phyloP scores from a whole-genome alignment of 2,329 filamentous ascomycete species.

The Aspergillus tanneri region DNA sequence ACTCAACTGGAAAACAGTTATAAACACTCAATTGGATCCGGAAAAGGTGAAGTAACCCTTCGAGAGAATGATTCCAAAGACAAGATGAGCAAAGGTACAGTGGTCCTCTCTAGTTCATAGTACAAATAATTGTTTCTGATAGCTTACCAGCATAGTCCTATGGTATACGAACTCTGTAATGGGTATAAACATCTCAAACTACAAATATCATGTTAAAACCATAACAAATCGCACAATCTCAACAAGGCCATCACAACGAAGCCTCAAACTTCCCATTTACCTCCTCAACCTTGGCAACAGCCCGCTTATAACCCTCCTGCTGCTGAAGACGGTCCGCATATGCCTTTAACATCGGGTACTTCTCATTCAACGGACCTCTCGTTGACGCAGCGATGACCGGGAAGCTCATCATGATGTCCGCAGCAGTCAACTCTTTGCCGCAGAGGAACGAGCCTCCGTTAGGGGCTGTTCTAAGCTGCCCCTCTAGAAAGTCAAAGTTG shows the following conservation, averaged over 20 bases:
- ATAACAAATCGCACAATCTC: no score
- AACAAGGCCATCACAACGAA: constrained; percentile 27
- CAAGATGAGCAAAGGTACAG: no score
- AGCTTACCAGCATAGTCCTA: no score
- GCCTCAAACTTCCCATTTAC: constrained; percentile 39
- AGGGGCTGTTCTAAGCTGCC: constrained; percentile 45
- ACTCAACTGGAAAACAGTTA: no score
- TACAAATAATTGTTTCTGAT: no score
- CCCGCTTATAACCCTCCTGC: constrained; percentile 40
- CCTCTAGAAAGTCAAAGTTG: constrained; percentile 47
- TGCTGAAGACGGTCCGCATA: constrained; percentile 40
- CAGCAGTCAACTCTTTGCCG: constrained; percentile 44
- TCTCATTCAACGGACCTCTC: constrained; percentile 34
- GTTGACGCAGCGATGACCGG: constrained; percentile 42
- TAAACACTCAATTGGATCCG: no score
- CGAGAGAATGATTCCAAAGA: no score
- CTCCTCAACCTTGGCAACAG: constrained; percentile 43
- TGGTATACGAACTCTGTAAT: no score
- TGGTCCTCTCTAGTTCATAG: no score
- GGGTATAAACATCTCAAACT: neutral
- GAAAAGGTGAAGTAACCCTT: no score
- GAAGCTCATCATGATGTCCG: constrained; percentile 51
- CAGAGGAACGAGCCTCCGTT: constrained; percentile 42
- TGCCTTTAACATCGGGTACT: constrained; percentile 39
- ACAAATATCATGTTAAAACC: neutral